These are phyloP conservation scores for Mucor saturninus DNA, from an alignment of 371 early-diverging fungal species.

Conservation along the genomic window DNA sequence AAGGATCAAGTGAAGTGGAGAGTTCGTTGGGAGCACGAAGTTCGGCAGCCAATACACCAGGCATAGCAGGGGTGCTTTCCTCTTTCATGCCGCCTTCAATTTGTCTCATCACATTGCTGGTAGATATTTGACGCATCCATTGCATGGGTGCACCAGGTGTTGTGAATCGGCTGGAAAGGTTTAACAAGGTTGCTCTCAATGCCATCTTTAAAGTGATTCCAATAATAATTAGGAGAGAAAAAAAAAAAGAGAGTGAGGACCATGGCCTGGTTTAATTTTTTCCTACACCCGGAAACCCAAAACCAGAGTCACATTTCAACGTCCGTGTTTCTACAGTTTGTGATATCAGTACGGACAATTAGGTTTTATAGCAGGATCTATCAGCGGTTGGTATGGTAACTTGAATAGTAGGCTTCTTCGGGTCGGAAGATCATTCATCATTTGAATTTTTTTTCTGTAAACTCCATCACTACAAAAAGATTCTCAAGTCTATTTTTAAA, in stretches of 20 bases:
- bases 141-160: conserved; percentile 19
- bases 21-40: conserved; percentile 31
- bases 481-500: too few species aligned
- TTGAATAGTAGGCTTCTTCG: too few species aligned
- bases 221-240: too few species aligned
- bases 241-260: background rate
- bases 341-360: too few species aligned
- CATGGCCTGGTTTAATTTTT: conserved; percentile 8
- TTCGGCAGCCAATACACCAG: conserved; percentile 24
- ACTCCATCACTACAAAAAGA: too few species aligned
- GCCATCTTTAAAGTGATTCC: conserved; percentile 7
- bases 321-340: too few species aligned
- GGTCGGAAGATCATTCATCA: too few species aligned
- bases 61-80: conserved; percentile 25
- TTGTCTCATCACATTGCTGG: conserved; percentile 15
- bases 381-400: too few species aligned
- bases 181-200: conserved; percentile 7
- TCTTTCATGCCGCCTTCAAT: conserved; percentile 8
- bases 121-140: conserved; percentile 33
- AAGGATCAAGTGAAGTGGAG: conserved; percentile 43
- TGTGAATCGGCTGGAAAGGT: conserved; percentile 18
- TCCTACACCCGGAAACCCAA: background rate
- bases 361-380: too few species aligned
- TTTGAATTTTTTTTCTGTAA: too few species aligned
- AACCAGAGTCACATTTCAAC: too few species aligned